These are phyloP conservation scores for Agastache rugosa DNA, from an alignment of 257 asterid genomes.

Conservation along the genomic window DNA sequence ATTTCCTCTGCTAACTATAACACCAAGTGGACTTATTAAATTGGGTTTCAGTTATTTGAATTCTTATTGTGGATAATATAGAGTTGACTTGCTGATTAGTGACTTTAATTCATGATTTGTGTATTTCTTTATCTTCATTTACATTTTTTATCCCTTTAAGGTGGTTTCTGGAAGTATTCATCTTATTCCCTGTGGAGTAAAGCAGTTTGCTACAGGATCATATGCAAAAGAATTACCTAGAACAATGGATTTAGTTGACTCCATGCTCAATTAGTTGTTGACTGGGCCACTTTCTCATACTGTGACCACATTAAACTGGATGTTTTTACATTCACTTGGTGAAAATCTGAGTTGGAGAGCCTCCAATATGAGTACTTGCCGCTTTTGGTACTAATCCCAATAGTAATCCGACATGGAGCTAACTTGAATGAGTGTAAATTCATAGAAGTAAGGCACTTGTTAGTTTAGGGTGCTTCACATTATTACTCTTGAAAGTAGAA, in stretches of 20 bases:
- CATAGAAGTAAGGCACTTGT: not conserved
- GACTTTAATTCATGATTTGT: not conserved
- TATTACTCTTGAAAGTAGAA: not conserved
- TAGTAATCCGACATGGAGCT: not conserved
- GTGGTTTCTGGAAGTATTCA: conserved; percentile 9
- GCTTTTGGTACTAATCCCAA: conserved; percentile 4
- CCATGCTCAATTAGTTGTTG: not conserved
- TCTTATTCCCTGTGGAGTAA: conserved; percentile 6
- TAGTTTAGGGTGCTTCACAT: not conserved
- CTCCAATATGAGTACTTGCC: not conserved
- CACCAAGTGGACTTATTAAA: conserved; percentile 19
- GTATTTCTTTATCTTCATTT: not conserved
- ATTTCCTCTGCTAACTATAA: not conserved
- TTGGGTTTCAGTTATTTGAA: not conserved
- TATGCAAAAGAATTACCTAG: not conserved
- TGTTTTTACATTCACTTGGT: not conserved
- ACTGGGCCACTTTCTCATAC: not conserved
- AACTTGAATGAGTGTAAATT: not conserved
- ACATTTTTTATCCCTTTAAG: not conserved
- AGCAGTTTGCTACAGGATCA: conserved; percentile 3
- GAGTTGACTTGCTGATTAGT: not conserved
- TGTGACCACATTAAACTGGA: not conserved
- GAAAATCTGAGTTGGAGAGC: conserved; percentile 4
- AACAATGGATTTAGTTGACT: not conserved
- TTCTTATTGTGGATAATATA: not conserved